A percentile compares a stretch with the other conserved stretches of the same genome.
These are phyloP conservation scores for Podospora pseudocomata DNA, from an alignment of 495 filamentous ascomycete genomes.

Conservation along the genomic window DNA sequence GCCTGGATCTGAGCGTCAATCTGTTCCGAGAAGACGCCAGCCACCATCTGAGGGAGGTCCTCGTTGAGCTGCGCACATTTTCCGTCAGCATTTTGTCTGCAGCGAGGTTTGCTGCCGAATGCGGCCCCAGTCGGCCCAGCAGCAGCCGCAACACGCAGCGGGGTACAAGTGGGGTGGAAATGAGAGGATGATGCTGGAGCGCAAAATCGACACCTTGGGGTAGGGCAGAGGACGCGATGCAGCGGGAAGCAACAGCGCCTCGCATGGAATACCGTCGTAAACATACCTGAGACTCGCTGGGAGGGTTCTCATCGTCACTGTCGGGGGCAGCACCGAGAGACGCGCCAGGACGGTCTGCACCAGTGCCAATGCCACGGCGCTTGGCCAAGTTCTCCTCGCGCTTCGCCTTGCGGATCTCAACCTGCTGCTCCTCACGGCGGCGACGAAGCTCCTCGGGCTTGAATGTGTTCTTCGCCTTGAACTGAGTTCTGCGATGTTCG, in stretches of 20 bases:
- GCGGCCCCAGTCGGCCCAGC: conserved; percentile 16
- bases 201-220: conserved; percentile 2
- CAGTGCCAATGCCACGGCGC: conserved; percentile 81
- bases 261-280: background rate
- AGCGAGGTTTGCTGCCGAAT: conserved; percentile 7
- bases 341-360: conserved; percentile 78
- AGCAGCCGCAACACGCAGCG: conserved; percentile 26
- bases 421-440: conserved; percentile 97
- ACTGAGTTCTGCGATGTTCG: conserved; percentile 97
- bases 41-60: conserved; percentile 96
- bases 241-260: background rate
- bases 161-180: conserved; percentile 27
- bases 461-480: conserved; percentile 98
- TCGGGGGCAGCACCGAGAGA: conserved; percentile 83
- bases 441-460: conserved; percentile 98
- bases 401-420: conserved; percentile 98
- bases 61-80: conserved; percentile 72
- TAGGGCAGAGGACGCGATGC: conserved; percentile 2
- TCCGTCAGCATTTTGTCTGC: conserved; percentile 31
- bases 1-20: conserved; percentile 97
- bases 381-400: conserved; percentile 98
- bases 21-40: conserved; percentile 96
- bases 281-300: conserved; percentile 95
- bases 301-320: conserved; percentile 93
- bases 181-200: conserved; percentile 14